Base-by-base conservation (phyloP, 352 stramenopile species). In the Blastocystis sp. region DNA sequence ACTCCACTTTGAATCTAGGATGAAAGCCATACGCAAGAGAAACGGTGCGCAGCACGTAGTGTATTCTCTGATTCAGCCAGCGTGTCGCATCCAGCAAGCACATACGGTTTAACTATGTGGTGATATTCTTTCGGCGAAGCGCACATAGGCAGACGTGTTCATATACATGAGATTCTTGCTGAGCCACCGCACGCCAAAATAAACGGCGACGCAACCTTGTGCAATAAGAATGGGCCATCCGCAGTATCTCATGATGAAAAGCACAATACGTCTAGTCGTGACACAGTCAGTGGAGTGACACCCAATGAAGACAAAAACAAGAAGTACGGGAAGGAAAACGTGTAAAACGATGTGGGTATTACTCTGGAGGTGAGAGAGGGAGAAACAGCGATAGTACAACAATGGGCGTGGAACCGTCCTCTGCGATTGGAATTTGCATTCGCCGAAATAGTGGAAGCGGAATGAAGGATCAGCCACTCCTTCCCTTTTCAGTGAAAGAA, bases 91-190 rank as follows among this genome's bases (percentile, higher is more conserved):
- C 71, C 17, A 45, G 71, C 54, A 81, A 38, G 24, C n/a, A 38
- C 0, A 68, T 21, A 42, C 71, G 71, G 66, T 81, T 81, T 10
- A 65, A 43, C 71, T 81, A 66, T 42, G 7, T 34, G 24, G 19
- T 65, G 9, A 65, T 11, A 42, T 63, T 34, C 6, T 43, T 63
- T 21, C 34, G 19, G 24, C 11, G 0, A 48, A 68, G 19, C 14
- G 28, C 43, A 81, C 71, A 34, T 66, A 34, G 19, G 48, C 14
- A 34, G 54, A 52, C 17, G 71, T 66, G 1, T 21, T 63, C n/a
- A 81, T 34, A 42, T 81, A 81, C 71, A 81, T 81, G n/a, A 81
- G 64, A 19, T n/a, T 57, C 2, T 28, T 52, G 24, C 38, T 48
- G 38, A 81, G 40, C 71, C 71, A 81, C 17, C 43, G 48, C 40